These are phyloP conservation scores for Xylaria curta DNA, from an alignment of 495 filamentous ascomycete species.

Conservation along the genomic window DNA sequence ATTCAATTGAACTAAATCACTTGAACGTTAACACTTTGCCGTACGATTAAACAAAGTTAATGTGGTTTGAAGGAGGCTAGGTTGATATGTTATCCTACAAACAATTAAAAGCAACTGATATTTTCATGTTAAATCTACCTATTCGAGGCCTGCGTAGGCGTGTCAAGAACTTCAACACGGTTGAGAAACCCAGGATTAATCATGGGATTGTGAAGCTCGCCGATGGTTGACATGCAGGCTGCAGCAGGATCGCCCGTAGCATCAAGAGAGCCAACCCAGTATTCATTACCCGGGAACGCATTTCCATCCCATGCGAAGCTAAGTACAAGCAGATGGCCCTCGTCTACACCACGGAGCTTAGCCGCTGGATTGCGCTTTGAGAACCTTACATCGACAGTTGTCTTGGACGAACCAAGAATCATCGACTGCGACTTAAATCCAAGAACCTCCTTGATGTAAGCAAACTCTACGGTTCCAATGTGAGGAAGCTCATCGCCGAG, in stretches of 20 bases:
- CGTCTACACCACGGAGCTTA: slow-evolving; percentile 30
- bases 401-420: not conserved
- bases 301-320: slow-evolving; percentile 51
- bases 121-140: not conserved
- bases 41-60: not conserved
- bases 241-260: slow-evolving; percentile 46
- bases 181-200: slow-evolving; percentile 33
- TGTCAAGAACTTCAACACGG: slow-evolving; percentile 27
- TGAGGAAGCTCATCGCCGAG: slow-evolving; percentile 9
- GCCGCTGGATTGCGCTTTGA: slow-evolving; percentile 41
- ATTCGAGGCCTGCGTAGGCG: not conserved
- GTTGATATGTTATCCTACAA: not conserved
- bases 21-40: not conserved
- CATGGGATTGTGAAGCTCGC: slow-evolving; percentile 46
- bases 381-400: slow-evolving; percentile 37
- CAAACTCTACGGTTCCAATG: slow-evolving; percentile 33
- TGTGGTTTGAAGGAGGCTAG: not conserved
- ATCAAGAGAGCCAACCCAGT: slow-evolving; percentile 39
- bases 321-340: slow-evolving; percentile 41
- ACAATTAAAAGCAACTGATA: not conserved
- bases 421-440: not conserved
- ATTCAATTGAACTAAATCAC: not conserved
- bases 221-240: slow-evolving; percentile 47
- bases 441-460: slow-evolving; percentile 17
- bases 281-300: slow-evolving; percentile 48